These are phyloP conservation scores for Penicillium lagena DNA, from an alignment of 495 filamentous ascomycete species.

Conservation along the genomic window DNA sequence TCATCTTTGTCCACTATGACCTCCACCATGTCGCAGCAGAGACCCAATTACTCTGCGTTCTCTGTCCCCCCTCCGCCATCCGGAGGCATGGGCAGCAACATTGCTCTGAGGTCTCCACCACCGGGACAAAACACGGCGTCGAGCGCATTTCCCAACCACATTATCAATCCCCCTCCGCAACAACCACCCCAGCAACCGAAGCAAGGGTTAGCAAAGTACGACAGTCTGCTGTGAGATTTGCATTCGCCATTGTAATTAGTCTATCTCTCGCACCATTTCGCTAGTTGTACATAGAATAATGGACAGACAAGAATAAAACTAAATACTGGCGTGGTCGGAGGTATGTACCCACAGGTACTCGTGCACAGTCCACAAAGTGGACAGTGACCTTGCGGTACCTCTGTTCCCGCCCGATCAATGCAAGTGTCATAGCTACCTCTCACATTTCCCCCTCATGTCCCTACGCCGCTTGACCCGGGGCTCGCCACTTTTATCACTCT, in stretches of 20 bases:
- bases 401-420: slow-evolving; percentile 21
- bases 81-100: slow-evolving; percentile 8
- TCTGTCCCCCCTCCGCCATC: slow-evolving; percentile 41
- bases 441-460: neutral
- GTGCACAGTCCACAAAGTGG: too few relatives aligned
- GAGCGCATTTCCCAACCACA: slow-evolving; percentile 12
- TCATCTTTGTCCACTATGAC: slow-evolving; percentile 22
- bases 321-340: too few relatives aligned
- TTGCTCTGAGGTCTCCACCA: slow-evolving; percentile 10
- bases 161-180: slow-evolving; percentile 17
- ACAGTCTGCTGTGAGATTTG: slow-evolving; percentile 60
- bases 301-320: too few relatives aligned
- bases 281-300: too few relatives aligned
- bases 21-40: slow-evolving; percentile 15
- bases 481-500: slow-evolving; percentile 8
- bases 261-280: too few relatives aligned
- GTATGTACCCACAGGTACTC: too few relatives aligned
- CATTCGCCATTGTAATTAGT: too few relatives aligned
- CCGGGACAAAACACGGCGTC: slow-evolving; percentile 10
- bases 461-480: neutral
- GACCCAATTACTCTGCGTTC: slow-evolving; percentile 37
- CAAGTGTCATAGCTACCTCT: neutral
- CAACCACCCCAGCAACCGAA: slow-evolving; percentile 10
- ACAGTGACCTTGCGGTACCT: slow-evolving; percentile 1
- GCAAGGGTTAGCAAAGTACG: slow-evolving; percentile 71